Conservation (phyloP, 164 flowering plant species). For the Protea cynaroides region DNA sequence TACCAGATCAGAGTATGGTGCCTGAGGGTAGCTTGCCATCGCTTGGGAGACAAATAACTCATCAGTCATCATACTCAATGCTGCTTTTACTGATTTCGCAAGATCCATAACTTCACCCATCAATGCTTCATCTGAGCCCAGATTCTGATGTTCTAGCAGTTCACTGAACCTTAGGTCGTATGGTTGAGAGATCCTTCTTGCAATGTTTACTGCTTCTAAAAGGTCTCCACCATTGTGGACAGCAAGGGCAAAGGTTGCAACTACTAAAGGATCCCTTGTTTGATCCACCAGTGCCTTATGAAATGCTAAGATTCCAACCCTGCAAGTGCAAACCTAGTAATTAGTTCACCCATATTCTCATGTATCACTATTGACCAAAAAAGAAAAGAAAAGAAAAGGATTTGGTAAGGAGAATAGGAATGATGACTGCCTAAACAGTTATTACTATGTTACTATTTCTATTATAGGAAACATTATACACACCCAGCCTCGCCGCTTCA, state of each 20-base stretch:
- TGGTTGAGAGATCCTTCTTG: slow-evolving; percentile 39
- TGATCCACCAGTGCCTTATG: slow-evolving; percentile 60
- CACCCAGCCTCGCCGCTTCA: no score
- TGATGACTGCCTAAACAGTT: no score
- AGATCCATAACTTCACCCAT: slow-evolving; percentile 52
- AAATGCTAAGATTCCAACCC: slow-evolving; percentile 75
- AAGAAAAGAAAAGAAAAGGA: no score
- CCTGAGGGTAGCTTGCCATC: slow-evolving; percentile 67
- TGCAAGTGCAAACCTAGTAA: slow-evolving; percentile 21
- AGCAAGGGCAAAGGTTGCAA: slow-evolving; percentile 73
- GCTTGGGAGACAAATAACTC: slow-evolving; percentile 66
- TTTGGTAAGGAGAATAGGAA: no score
- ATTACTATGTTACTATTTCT: no score
- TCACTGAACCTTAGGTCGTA: slow-evolving; percentile 51
- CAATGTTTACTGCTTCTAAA: slow-evolving; percentile 62
- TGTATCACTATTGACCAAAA: no score
- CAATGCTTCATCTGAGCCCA: slow-evolving; percentile 28
- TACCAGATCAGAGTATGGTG: slow-evolving; percentile 86
- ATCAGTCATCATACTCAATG: slow-evolving; percentile 59
- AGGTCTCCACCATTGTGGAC: slow-evolving; percentile 74
- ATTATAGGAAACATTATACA: no score
- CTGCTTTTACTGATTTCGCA: slow-evolving; percentile 45
- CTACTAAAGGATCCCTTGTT: slow-evolving; percentile 66
- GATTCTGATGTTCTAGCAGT: slow-evolving; percentile 31
- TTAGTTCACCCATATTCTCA: neutral